These are phyloP conservation scores for Botrytis squamosa DNA, from an alignment of 2,329 filamentous ascomycete species.

Conservation along the genomic window DNA sequence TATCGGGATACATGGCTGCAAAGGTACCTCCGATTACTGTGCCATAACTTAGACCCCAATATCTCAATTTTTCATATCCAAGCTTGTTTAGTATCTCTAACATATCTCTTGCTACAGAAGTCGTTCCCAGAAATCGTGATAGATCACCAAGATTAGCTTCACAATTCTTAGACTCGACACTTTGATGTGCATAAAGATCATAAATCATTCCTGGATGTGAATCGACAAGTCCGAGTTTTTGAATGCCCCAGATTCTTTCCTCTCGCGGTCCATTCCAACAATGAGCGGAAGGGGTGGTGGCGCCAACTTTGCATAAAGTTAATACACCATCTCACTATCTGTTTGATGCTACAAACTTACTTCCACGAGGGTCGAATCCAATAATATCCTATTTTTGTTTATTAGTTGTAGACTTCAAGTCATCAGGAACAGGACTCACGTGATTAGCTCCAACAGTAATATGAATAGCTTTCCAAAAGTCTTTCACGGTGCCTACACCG, in stretches of 20 bases:
- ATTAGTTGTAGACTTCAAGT: not conserved
- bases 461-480: conserved; percentile 41
- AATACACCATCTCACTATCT: not conserved
- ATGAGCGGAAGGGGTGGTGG: conserved; percentile 48
- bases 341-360: not conserved
- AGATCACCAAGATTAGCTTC: conserved; percentile 9
- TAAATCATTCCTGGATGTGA: conserved; percentile 49
- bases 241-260: conserved; percentile 47
- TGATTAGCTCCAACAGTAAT: conserved; percentile 42
- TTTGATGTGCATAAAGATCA: conserved; percentile 46
- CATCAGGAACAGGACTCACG: not conserved
- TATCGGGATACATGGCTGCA: conserved; percentile 45
- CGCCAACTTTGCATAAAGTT: conserved; percentile 36
- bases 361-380: conserved; percentile 51
- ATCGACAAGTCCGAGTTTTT: conserved; percentile 47
- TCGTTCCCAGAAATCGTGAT: not conserved
- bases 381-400: conserved; percentile 45
- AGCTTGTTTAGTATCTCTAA: conserved; percentile 37
- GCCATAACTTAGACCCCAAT: conserved; percentile 52
- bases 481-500: conserved; percentile 36
- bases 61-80: conserved; percentile 43
- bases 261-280: conserved; percentile 49
- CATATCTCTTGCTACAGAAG: conserved; percentile 39
- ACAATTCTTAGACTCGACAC: not conserved
- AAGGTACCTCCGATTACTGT: conserved; percentile 46